These are phyloP conservation scores for Boechera retrofracta DNA, from an alignment of 345 rosid genomes.

Conservation along the genomic window DNA sequence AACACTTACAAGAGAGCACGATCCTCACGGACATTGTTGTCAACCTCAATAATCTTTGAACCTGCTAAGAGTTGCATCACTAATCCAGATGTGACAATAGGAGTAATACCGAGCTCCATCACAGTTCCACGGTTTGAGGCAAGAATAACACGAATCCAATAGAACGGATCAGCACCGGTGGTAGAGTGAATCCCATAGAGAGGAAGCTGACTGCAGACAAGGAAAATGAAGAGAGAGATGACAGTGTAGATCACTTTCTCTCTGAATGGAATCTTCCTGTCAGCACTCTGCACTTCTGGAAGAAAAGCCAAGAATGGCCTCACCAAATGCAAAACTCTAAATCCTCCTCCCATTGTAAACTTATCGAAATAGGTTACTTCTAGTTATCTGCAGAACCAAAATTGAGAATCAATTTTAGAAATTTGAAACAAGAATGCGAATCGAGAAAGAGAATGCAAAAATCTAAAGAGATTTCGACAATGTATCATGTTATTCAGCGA, in stretches of 20 bases:
- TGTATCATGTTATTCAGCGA: too few relatives aligned
- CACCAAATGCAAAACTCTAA: slow-evolving; percentile 76
- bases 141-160: slow-evolving; percentile 84
- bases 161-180: slow-evolving; percentile 78
- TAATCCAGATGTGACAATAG: slow-evolving; percentile 77
- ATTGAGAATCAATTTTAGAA: neutral
- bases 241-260: slow-evolving; percentile 85
- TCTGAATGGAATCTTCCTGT: slow-evolving; percentile 71
- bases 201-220: slow-evolving; percentile 83
- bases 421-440: too few relatives aligned
- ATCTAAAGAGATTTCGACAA: too few relatives aligned
- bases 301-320: slow-evolving; percentile 73
- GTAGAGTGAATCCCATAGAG: slow-evolving; percentile 75
- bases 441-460: too few relatives aligned
- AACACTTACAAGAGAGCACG: slow-evolving; percentile 73
- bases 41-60: slow-evolving; percentile 76
- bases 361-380: neutral
- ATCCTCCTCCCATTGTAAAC: slow-evolving; percentile 67
- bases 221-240: slow-evolving; percentile 72
- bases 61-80: slow-evolving; percentile 83
- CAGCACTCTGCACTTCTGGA: slow-evolving; percentile 80
- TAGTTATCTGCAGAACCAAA: neutral
- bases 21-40: slow-evolving; percentile 80
- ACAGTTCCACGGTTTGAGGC: slow-evolving; percentile 84
- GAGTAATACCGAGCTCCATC: slow-evolving; percentile 86